A percentile compares a stretch with the other conserved stretches of the same genome.
Evolutionary conservation across 2,329 filamentous ascomycete species (phyloP).

Genomic region (Diaporthe australafricana): DNA sequence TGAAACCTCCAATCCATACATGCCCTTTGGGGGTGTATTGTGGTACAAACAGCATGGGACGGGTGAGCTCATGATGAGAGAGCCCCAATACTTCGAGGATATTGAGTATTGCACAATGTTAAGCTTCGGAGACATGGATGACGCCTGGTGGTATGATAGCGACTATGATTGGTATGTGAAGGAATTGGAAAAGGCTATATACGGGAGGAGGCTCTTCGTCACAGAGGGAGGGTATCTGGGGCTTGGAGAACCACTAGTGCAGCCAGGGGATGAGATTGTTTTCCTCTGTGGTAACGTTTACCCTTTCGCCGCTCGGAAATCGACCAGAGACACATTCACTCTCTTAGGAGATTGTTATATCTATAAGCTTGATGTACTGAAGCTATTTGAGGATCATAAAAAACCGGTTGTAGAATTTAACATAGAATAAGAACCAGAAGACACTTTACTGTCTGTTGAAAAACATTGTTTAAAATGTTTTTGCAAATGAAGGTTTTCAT

Average conservation of each 20-base stretch:
- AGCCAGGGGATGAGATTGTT: constrained; percentile 43
- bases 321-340: not conserved
- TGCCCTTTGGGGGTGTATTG: not conserved
- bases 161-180: not conserved
- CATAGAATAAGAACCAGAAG: no score
- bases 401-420: not conserved
- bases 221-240: constrained; percentile 13
- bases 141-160: not conserved
- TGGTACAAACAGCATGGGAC: not conserved
- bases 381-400: not conserved
- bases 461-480: no score
- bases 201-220: constrained; percentile 17
- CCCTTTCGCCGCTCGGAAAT: not conserved
- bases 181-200: not conserved
- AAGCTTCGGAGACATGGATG: not conserved
- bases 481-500: no score
- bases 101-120: not conserved
- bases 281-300: constrained; percentile 31
- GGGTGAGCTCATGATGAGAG: not conserved
- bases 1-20: not conserved
- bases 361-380: not conserved
- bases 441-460: no score
- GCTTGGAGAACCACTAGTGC: not conserved
- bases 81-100: not conserved
- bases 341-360: not conserved